These are phyloP conservation scores for Rhynchospora tenuis DNA, from an alignment of 176 grass and related monocot genomes.

Conservation along the genomic window DNA sequence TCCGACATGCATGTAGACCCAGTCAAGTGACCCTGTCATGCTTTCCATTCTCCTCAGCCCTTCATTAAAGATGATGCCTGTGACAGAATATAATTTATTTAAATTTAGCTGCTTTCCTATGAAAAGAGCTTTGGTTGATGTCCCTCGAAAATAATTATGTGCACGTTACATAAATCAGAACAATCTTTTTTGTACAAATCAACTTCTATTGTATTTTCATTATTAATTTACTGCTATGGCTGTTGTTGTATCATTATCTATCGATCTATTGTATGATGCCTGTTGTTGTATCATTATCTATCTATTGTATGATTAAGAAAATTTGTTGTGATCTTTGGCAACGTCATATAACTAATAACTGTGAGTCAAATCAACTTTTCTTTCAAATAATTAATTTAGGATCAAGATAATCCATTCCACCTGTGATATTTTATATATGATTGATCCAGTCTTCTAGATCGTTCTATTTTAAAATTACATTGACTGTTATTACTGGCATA, in stretches of 20 bases:
- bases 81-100: neutral
- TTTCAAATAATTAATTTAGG: neutral
- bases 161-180: neutral
- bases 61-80: constrained; percentile 35
- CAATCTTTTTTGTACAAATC: neutral
- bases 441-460: neutral
- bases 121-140: neutral
- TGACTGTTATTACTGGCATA: neutral
- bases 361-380: neutral
- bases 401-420: neutral
- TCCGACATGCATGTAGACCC: constrained; percentile 37
- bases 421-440: neutral
- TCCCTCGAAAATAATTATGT: neutral
- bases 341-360: neutral
- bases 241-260: neutral
- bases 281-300: no score
- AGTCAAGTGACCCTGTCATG: constrained; percentile 20
- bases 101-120: neutral
- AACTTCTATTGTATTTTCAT: neutral
- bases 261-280: no score
- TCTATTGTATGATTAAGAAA: neutral
- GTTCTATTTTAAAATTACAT: neutral
- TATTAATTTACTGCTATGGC: neutral
- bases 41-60: constrained; percentile 17
- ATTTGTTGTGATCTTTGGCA: neutral